A percentile compares a stretch with the other conserved stretches of the same genome.
Conservation (phyloP, 768 basidiomycete species). For the Panaeolus cyanescens region DNA sequence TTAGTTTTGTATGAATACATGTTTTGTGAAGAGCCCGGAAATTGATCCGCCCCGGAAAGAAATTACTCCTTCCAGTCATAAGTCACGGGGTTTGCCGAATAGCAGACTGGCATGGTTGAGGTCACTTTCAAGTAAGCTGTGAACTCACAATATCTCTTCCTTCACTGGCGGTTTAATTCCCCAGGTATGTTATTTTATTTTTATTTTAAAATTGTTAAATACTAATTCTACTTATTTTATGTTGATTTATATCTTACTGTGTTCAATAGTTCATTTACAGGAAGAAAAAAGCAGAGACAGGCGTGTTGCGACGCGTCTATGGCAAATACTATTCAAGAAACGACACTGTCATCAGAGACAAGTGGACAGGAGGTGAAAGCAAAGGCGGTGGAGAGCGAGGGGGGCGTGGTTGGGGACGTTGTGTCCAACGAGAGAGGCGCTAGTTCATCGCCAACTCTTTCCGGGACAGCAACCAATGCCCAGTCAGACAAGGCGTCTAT, state of each 20-base stretch:
- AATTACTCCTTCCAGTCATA: constrained; percentile 9
- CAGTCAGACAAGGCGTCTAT: constrained; percentile 24
- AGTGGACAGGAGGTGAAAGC: constrained; percentile 39
- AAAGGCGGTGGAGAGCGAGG: constrained; percentile 28
- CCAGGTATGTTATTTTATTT: constrained; percentile 33
- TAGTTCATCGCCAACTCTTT: constrained; percentile 20
- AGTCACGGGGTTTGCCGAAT: constrained; percentile 20
- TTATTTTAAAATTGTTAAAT: neutral
- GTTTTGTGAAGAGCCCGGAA: neutral
- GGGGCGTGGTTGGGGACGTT: constrained; percentile 23
- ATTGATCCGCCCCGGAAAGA: constrained; percentile 9
- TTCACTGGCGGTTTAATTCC: constrained; percentile 37
- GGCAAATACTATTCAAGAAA: constrained; percentile 63
- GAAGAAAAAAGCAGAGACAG: constrained; percentile 37
- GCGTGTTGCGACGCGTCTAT: constrained; percentile 83
- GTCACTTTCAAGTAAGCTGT: constrained; percentile 16
- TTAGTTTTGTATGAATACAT: constrained; percentile 4
- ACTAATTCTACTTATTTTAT: constrained; percentile 8
- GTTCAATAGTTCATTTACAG: constrained; percentile 23
- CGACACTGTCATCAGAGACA: constrained; percentile 45
- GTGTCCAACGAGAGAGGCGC: constrained; percentile 18
- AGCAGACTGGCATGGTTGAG: constrained; percentile 18
- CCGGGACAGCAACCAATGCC: constrained; percentile 19
- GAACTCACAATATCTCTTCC: constrained; percentile 29
- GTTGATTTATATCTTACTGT: neutral